phyloP scores from a whole-genome alignment of 2,329 filamentous ascomycete genomes.

The Byssothecium circinans region DNA sequence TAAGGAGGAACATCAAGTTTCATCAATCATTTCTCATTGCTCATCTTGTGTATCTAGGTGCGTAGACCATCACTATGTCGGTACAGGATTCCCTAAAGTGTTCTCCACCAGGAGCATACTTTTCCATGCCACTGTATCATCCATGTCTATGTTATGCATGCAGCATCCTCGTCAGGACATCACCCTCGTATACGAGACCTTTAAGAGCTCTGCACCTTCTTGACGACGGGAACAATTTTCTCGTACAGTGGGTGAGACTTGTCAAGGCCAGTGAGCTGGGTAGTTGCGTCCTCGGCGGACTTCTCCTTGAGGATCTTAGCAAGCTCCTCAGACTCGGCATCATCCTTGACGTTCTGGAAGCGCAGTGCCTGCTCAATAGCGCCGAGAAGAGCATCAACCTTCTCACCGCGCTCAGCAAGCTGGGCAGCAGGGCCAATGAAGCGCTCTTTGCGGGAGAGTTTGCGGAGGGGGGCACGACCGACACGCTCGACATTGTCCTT shows the following conservation, averaged over 20 bases:
- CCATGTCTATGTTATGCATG: not conserved
- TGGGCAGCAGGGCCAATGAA: constrained; percentile 91
- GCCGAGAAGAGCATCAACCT: constrained; percentile 72
- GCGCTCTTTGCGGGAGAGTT: constrained; percentile 91
- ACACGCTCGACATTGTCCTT: constrained; percentile 95
- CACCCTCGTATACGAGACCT: not conserved
- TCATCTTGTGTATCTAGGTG: constrained; percentile 1
- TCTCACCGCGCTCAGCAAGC: constrained; percentile 78
- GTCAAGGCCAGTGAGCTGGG: constrained; percentile 80
- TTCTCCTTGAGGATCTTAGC: constrained; percentile 80
- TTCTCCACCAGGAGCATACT: not conserved
- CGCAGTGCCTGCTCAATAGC: constrained; percentile 89
- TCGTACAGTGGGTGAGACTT: constrained; percentile 74
- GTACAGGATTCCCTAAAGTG: not conserved
- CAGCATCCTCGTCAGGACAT: not conserved
- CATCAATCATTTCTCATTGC: constrained; percentile 5
- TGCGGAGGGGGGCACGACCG: constrained; percentile 89
- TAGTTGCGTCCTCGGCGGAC: constrained; percentile 72
- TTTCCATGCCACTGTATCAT: not conserved
- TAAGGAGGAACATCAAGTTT: not conserved
- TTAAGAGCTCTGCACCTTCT: constrained; percentile 68
- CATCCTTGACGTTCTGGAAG: constrained; percentile 91
- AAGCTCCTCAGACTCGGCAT: constrained; percentile 85
- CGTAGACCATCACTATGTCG: not conserved
- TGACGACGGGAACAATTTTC: constrained; percentile 74